Evolutionary conservation across 441 rosid species (phyloP).

Genomic region (Adansonia gregorii): DNA sequence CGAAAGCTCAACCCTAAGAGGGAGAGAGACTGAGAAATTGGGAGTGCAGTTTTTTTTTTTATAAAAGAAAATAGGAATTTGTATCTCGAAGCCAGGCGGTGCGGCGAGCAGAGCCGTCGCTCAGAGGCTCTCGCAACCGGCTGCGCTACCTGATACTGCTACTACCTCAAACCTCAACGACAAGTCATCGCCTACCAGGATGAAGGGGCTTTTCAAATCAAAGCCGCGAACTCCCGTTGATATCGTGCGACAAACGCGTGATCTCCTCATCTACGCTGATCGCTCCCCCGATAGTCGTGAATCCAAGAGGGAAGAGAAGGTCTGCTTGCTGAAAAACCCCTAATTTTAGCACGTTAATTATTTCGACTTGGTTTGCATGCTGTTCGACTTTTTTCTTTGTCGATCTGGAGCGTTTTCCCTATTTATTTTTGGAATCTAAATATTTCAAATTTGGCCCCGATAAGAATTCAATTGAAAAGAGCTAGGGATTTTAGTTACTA

Average conservation of each 20-base stretch:
- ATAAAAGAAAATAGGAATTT: constrained; percentile 65
- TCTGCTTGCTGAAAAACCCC: neutral
- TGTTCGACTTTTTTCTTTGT: neutral
- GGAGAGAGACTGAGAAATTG: neutral
- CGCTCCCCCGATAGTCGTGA: constrained; percentile 57
- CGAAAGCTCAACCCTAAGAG: too few species aligned
- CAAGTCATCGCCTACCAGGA: constrained; percentile 33
- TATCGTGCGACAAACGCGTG: constrained; percentile 85
- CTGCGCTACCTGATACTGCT: constrained; percentile 31
- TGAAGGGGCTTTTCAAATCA: constrained; percentile 93
- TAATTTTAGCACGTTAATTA: neutral
- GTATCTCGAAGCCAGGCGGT: constrained; percentile 51
- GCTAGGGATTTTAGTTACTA: neutral
- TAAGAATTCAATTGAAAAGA: neutral
- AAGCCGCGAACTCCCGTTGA: constrained; percentile 90
- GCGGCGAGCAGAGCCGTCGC: constrained; percentile 41
- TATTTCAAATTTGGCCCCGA: neutral
- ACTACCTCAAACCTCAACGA: constrained; percentile 19
- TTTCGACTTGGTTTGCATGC: neutral
- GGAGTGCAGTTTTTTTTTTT: neutral
- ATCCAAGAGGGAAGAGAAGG: constrained; percentile 91
- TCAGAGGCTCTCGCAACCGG: constrained; percentile 50
- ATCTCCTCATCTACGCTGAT: constrained; percentile 64
- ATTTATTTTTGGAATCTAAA: neutral
- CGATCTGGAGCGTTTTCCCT: constrained; percentile 11